Evolutionary conservation across 164 flowering plant genomes (phyloP), one percentile per base, ranked within the genome.

Genomic region (Vitis riparia): DNA sequence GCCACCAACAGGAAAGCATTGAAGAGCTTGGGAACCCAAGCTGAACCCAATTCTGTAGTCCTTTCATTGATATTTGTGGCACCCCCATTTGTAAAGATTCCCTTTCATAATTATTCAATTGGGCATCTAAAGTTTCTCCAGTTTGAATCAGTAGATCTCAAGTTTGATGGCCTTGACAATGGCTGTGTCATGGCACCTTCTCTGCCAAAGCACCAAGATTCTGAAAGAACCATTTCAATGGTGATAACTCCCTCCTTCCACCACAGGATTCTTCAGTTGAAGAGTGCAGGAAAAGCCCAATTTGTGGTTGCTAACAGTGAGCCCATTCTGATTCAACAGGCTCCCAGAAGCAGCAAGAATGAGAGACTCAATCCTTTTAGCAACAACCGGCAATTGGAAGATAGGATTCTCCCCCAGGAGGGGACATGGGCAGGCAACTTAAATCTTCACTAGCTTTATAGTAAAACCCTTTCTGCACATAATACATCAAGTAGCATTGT

Each of bases 401-500:
- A 65, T 75, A 78, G 8, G 81, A 50, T 49, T 80, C 87, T 47
- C 81, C 69, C 23, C 74, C 27, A 23, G 44, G 69, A 0, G 85
- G 76, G 30, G 89, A 85, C 58, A 79, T 49, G 1, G 82, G 84
- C 55, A 75, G 76, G 82, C 79, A 77, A 65, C 80, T 79, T 67
- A 82, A 58, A 49, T 88, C 91, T 55, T 82, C 86, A 14, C 77
- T 76, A 53, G 87, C 78, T 74, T 74, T 80, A 62, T 80, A 75
- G 76, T 80, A 79, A 56, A 88, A 80, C 81, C 62, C 82, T 80
- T 87, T 89, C 84, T 91, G 97, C 57, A 88, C 92, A 78, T 94
- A 94, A 76, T 84, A 92, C 75, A 94, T 73, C 97, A 94, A 84
- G 75, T 94, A 92, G 29, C 97, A 88, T 77, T 94, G 93, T 16